A percentile compares a stretch with the other conserved stretches of the same genome.
These are phyloP conservation scores for Monosporascus sp. DNA, from an alignment of 2,329 filamentous ascomycete species.

Conservation along the genomic window DNA sequence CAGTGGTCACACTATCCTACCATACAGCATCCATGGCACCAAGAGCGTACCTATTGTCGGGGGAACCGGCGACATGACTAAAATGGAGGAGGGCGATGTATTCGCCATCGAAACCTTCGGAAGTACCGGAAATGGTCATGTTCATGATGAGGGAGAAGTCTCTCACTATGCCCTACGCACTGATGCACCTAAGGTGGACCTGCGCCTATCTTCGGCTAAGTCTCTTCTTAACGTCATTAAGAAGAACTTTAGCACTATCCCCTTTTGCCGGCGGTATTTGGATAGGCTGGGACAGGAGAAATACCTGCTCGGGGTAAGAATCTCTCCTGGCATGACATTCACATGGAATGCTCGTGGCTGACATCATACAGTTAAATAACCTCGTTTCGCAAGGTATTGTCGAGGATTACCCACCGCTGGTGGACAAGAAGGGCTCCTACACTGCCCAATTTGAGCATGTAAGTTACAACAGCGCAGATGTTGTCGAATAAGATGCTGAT, in stretches of 20 bases:
- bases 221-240: conserved; percentile 82
- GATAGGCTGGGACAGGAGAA: conserved; percentile 93
- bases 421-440: conserved; percentile 90
- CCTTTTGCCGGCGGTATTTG: conserved; percentile 85
- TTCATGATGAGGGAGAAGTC: conserved; percentile 81
- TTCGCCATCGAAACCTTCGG: conserved; percentile 97
- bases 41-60: conserved; percentile 96
- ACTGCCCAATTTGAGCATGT: conserved; percentile 94
- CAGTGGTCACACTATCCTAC: conserved; percentile 84
- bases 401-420: conserved; percentile 82
- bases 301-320: conserved; percentile 76
- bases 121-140: conserved; percentile 83
- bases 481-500: conserved; percentile 4
- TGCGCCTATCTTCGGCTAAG: conserved; percentile 78
- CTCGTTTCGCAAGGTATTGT: conserved; percentile 79
- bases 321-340: not conserved
- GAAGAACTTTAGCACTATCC: conserved; percentile 92
- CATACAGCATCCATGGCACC: conserved; percentile 83
- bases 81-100: conserved; percentile 96
- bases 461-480: conserved; percentile 36
- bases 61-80: conserved; percentile 69
- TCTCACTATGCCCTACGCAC: conserved; percentile 79
- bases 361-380: conserved; percentile 65
- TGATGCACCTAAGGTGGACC: conserved; percentile 69
- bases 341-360: conserved; percentile 14